Base-by-base conservation (phyloP, 1,139 yeast genomes). In the Zygotorulaspora mrakii region DNA sequence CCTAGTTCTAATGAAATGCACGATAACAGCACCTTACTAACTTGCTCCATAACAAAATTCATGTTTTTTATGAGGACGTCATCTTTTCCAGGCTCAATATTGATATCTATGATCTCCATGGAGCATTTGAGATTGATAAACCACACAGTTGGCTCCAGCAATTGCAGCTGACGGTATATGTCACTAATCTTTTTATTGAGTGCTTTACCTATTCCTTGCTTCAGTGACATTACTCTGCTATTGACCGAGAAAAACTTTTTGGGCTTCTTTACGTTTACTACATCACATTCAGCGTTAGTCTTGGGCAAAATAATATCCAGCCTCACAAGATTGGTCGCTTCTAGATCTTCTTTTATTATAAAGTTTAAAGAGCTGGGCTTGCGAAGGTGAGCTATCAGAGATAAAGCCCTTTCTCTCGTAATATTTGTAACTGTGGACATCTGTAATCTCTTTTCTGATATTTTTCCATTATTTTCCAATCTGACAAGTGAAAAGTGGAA, bases 11-110 rank as follows among this genome's bases (percentile, higher is more conserved):
- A 33, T 17, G 29, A 17, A 17, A 43, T 7, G 23, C 28, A 39
- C 9, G 12, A 13, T 13, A 32, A 17, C 10, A 45, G 17, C 11
- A 35, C 20, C 5, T 25, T 35, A 13, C 39, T 31, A 6, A 49
- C 27, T 13, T 40, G 29, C 5, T 27, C 27, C 3, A 59, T 10
- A 5, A 57, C 27, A 5, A 30, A 20, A 3, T 43, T 54, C 18
- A 51, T 48, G 25, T 57, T 53, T n/a, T 44, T 43, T 2, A 70
- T 44, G 31, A 67, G 35, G 3, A 70, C 55, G 47, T 70, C 73
- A 34, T 68, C 66, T 42, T 72, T 72, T 34, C 61, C 66, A 2
- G 76, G 76, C 43, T 72, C 76, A 17, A 72, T 58, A 44, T 71
- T 71, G 1, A 67, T 54, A 54, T 70, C 75, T 5, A 67, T 47